Percentiles rank a stretch among this genome's conserved stretches.
Conservation (phyloP, 2,329 filamentous ascomycete genomes). For the Zymoseptoria brevis region DNA sequence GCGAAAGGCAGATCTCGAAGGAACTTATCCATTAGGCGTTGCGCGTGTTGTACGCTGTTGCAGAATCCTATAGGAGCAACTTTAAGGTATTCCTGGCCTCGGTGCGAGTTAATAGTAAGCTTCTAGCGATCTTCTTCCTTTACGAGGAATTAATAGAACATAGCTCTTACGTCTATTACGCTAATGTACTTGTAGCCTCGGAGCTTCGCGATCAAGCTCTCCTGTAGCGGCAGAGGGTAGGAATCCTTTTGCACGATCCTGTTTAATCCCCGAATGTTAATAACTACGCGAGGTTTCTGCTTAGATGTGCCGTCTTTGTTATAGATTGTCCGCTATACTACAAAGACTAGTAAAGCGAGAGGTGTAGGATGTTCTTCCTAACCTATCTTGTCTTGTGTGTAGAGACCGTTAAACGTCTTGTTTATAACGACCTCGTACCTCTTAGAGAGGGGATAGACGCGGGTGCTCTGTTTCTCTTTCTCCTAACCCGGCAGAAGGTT, state of each 20-base stretch:
- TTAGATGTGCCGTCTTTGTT: not conserved
- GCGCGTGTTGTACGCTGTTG: not conserved
- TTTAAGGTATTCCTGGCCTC: not conserved
- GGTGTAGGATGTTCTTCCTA: not conserved
- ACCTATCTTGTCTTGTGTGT: not conserved
- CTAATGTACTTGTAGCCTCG: not conserved
- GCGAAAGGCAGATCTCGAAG: not conserved
- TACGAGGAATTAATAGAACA: conserved; percentile 1
- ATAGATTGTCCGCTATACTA: conserved; percentile 1
- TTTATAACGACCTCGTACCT: not conserved
- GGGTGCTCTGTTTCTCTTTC: not conserved
- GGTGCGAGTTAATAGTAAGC: not conserved
- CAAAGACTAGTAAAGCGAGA: not conserved
- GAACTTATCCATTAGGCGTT: not conserved
- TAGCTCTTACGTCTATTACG: not conserved
- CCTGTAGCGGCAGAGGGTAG: not conserved
- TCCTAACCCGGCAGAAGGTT: not conserved
- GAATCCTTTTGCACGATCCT: not conserved
- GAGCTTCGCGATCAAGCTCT: not conserved
- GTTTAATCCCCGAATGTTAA: conserved; percentile 1
- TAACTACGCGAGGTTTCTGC: not conserved
- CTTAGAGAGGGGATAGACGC: not conserved
- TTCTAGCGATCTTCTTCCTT: not conserved
- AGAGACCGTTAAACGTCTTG: not conserved
- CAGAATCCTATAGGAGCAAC: not conserved